These are phyloP conservation scores for Phylloporus sp. DNA, from an alignment of 768 basidiomycete species.

Conservation along the genomic window DNA sequence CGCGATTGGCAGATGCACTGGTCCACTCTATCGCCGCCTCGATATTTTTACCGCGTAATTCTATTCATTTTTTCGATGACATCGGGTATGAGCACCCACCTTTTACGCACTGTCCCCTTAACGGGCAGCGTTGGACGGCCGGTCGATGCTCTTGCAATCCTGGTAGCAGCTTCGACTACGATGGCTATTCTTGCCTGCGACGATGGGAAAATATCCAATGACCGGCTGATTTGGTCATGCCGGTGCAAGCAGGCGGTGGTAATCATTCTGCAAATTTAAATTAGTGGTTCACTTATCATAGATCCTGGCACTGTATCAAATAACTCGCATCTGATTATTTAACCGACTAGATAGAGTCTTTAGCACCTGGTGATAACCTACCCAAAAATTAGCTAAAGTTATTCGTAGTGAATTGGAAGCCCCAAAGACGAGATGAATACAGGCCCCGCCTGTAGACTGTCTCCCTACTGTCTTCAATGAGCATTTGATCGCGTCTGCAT, in stretches of 20 bases:
- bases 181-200: constrained; percentile 26
- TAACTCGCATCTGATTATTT: neutral
- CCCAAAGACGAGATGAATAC: neutral
- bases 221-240: neutral
- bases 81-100: constrained; percentile 50
- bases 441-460: neutral
- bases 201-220: constrained; percentile 17
- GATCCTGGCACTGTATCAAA: neutral
- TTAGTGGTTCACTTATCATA: neutral
- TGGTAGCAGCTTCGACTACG: constrained; percentile 22
- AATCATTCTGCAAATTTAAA: neutral
- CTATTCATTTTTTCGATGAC: constrained; percentile 94
- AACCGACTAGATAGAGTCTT: too few relatives aligned
- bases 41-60: constrained; percentile 80
- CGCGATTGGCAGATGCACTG: constrained; percentile 93
- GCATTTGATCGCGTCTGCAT: neutral
- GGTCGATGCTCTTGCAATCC: constrained; percentile 27
- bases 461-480: neutral
- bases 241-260: neutral
- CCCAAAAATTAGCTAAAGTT: too few relatives aligned
- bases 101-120: constrained; percentile 24
- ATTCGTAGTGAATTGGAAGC: too few relatives aligned
- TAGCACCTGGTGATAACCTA: too few relatives aligned
- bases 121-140: constrained; percentile 16
- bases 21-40: constrained; percentile 92